Conservation (phyloP, 2,329 filamentous ascomycete genomes). For the Penicillium sp. region DNA sequence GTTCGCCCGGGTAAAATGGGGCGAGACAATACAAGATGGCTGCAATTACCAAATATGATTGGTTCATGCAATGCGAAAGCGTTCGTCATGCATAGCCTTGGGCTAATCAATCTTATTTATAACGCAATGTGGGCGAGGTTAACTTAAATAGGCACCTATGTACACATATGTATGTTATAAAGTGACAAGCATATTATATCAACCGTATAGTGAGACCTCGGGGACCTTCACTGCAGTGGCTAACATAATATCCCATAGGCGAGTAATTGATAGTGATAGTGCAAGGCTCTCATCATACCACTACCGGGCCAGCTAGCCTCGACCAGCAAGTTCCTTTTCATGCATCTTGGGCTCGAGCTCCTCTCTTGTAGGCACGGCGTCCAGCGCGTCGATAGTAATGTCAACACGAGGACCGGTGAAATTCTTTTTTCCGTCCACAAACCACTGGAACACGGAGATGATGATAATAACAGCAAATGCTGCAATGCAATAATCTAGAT, state of each 20-base stretch:
- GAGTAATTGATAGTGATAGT: too few relatives aligned
- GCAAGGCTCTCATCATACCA: too few relatives aligned
- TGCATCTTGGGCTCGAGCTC: neutral
- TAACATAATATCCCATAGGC: neutral
- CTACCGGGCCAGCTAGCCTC: neutral
- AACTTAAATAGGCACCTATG: too few relatives aligned
- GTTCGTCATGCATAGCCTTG: too few relatives aligned
- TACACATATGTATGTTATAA: too few relatives aligned
- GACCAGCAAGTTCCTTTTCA: slow-evolving; percentile 7
- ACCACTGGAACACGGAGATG: slow-evolving; percentile 59
- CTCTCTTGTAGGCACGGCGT: slow-evolving; percentile 1
- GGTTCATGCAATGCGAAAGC: too few relatives aligned
- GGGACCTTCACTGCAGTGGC: too few relatives aligned
- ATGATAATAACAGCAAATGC: slow-evolving; percentile 59
- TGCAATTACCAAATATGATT: too few relatives aligned
- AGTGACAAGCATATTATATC: neutral
- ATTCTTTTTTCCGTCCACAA: slow-evolving; percentile 60
- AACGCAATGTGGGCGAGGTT: too few relatives aligned
- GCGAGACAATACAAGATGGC: neutral
- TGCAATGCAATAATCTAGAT: slow-evolving; percentile 44
- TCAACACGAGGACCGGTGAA: slow-evolving; percentile 56
- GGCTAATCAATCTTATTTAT: too few relatives aligned
- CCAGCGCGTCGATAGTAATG: slow-evolving; percentile 19
- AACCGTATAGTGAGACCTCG: neutral
- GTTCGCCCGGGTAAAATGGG: too few relatives aligned